Base-by-base conservation (phyloP, 2,329 filamentous ascomycete genomes). In the Penicillium psychrosexuale region DNA sequence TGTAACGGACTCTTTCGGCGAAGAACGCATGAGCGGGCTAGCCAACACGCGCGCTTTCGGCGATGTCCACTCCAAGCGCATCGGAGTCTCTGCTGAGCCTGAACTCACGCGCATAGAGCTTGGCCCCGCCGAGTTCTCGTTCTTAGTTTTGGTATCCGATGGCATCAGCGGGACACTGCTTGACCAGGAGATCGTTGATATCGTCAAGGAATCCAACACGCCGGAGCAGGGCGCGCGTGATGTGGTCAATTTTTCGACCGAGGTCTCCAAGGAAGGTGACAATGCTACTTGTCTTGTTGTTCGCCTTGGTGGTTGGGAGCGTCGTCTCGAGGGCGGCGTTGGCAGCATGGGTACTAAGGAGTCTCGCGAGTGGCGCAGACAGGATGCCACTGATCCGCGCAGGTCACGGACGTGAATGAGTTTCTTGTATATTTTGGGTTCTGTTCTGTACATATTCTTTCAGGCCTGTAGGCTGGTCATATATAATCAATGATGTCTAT, bases 41-140 rank as follows among this genome's bases (percentile, higher is more conserved):
- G 94, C 94, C 63, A 99, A 99, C 75, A 95, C 90, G 31, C 89
- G 94, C 30, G 83, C 94, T 4, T 97, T 99, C 70, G 94, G 94
- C 27, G 94, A 99, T 76, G 91, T 97, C 75, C 83, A 83, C 33
- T 90, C 86, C 54, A 99, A 99, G 75, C 88, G 93, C 50, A 87
- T 97, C 49, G 94, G 94, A 28, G 93, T 99, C 12, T 92, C 88
- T 4, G 94, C 94, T 1, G 94, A 99, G 74, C 94, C 94, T 0
- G 92, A 97, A 68, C 85, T 97, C 57, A 85, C 84, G 1, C 85
- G 89, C 34, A 78, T 91, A 12, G 90, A 97, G 60, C 80, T 97
- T 58, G 82, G 82, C 0, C 88, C 93, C 0, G 91, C 90, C 0
- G 87, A 97, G 72, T 97, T 91, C 74, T 86, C 86, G 3, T 99